Base-by-base conservation (phyloP, 495 filamentous ascomycete species). In the Xylaria bambusicola region DNA sequence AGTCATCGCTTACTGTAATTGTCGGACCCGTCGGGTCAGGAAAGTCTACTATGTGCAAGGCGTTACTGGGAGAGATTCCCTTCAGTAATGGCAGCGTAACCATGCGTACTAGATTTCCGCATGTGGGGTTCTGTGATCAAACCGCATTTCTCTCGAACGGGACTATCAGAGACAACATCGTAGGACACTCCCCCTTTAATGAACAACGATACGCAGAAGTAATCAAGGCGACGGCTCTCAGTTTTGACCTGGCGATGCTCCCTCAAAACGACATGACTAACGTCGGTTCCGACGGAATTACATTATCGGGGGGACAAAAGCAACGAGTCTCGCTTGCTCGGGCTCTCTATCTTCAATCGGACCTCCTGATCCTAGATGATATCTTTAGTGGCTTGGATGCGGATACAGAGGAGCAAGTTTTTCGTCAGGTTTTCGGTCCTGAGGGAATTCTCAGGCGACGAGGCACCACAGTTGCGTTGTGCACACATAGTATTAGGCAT, bases 261-360 rank as follows among this genome's bases (percentile, higher is more conserved):
- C 65, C 88, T 20, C 79, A 83, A 3, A 84, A 80, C 0, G 84
- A 90, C 62, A 69, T 79, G 31, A 88, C 85, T 3, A 65, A 78
- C 2, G 78, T 88, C 57, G 88, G 87, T 8, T 86, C 80, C 71
- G 84, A 84, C 55, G 88, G 87, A 0, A 78, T 87, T 54, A 76
- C 78, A 3, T 74, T 91, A 8, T 85, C 82, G 61, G 86, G 86
- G 9, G 88, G 87, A 0, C 87, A 90, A 61, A 84, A 82, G 59
- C 86, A 90, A 62, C 76, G 87, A 2, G 77, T 90, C 46, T 77
- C 81, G 20, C 70, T 87, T 8, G 85, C 86, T 29, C 72, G 86
- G 26, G 82, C 82, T 42, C 71, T 85, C 3, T 88, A 88, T 64
- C 68, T 82, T 7, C 63, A 80, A n/a, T 71, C 76, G n/a, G 74